phyloP scores from a whole-genome alignment of 2,329 filamentous ascomycete species.

The Talaromyces verruculosus region DNA sequence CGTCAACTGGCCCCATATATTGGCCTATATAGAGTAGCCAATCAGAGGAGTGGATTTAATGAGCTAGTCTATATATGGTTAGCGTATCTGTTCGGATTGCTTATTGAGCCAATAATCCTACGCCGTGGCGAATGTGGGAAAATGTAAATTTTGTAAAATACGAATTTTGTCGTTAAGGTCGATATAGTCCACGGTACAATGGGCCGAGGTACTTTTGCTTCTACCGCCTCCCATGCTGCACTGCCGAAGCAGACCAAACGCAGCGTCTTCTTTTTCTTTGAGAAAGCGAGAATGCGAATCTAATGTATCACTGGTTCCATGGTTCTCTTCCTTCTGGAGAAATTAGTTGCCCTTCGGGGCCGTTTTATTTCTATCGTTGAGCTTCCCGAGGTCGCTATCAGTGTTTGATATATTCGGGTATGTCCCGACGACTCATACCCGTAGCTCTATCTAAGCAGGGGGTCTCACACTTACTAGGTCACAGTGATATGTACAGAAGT shows the following conservation, averaged over 20 bases:
- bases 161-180: too few relatives aligned
- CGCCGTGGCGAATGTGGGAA: too few relatives aligned
- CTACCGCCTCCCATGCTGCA: not conserved
- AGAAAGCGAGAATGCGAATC: too few relatives aligned
- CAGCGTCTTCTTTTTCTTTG: not conserved
- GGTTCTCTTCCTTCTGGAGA: not conserved
- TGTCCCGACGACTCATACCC: not conserved
- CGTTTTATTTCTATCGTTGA: not conserved
- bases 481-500: not conserved
- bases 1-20: too few relatives aligned
- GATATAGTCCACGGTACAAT: too few relatives aligned
- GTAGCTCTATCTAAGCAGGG: not conserved
- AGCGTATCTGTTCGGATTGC: too few relatives aligned
- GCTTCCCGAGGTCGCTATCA: not conserved
- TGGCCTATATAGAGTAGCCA: too few relatives aligned
- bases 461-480: not conserved
- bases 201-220: conserved; percentile 1
- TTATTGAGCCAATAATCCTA: too few relatives aligned
- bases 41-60: too few relatives aligned
- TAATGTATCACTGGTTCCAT: not conserved
- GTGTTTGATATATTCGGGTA: not conserved
- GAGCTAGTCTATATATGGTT: too few relatives aligned
- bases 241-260: not conserved
- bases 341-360: not conserved
- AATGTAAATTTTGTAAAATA: too few relatives aligned